Percentiles rank a stretch among this genome's conserved stretches.
Evolutionary conservation across 345 rosid genomes (phyloP).

Genomic region (Microthlaspi erraticum): DNA sequence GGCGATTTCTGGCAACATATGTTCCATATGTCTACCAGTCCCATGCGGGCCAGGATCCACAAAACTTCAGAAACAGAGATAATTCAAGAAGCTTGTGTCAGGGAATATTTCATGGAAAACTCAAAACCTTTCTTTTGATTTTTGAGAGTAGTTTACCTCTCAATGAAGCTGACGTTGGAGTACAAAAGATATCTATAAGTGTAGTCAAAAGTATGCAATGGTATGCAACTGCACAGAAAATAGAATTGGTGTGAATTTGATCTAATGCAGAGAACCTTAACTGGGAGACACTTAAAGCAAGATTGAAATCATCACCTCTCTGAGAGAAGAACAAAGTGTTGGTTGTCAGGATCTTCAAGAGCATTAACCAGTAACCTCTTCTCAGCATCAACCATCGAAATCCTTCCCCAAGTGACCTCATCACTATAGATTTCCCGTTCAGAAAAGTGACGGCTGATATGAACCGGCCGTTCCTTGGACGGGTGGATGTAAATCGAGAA

Average conservation of each 20-base stretch:
- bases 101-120: constrained; percentile 1
- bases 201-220: constrained; percentile 84
- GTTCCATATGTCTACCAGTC: constrained; percentile 91
- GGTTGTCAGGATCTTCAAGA: constrained; percentile 86
- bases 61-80: constrained; percentile 60
- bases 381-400: constrained; percentile 98
- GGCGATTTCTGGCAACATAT: constrained; percentile 89
- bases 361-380: constrained; percentile 82
- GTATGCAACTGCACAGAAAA: constrained; percentile 75
- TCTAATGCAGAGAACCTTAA: background rate
- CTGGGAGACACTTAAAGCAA: background rate
- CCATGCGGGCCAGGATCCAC: constrained; percentile 98
- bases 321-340: constrained; percentile 93
- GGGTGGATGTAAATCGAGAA: constrained; percentile 85
- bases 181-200: constrained; percentile 80
- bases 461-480: constrained; percentile 75
- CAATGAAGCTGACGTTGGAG: constrained; percentile 86
- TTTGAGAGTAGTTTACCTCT: constrained; percentile 61
- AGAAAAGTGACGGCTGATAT: constrained; percentile 69
- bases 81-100: constrained; percentile 26
- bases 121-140: background rate
- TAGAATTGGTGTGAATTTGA: background rate
- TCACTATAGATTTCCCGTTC: constrained; percentile 73
- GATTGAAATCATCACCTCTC: constrained; percentile 67
- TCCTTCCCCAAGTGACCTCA: constrained; percentile 95